These are phyloP conservation scores for Leccinellum rugosiceps DNA, from an alignment of 768 basidiomycete species.

Conservation along the genomic window DNA sequence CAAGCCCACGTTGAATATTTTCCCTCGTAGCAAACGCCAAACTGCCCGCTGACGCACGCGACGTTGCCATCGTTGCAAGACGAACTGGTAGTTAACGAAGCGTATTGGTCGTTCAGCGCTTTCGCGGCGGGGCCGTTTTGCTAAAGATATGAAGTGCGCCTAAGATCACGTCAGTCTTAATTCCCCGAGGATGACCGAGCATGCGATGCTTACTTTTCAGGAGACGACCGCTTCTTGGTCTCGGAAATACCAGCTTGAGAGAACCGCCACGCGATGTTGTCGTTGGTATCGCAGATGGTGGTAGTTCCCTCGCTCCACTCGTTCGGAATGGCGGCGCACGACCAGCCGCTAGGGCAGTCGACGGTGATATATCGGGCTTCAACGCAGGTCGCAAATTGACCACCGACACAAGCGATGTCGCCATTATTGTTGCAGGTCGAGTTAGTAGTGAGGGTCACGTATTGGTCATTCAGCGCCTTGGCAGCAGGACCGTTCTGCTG, in stretches of 20 bases:
- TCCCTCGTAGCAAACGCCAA: conserved; percentile 14
- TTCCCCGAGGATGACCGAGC: neutral
- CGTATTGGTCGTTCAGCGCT: conserved; percentile 24
- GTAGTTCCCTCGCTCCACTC: conserved; percentile 20
- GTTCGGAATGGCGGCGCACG: conserved; percentile 25
- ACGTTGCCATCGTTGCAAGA: conserved; percentile 15
- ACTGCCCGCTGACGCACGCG: conserved; percentile 21
- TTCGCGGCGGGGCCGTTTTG: conserved; percentile 25
- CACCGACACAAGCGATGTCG: conserved; percentile 16
- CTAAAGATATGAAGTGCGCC: conserved; percentile 19
- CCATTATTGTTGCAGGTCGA: conserved; percentile 18
- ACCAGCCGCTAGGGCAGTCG: conserved; percentile 13
- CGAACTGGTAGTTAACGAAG: conserved; percentile 11
- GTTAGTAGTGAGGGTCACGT: conserved; percentile 9
- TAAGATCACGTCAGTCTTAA: neutral
- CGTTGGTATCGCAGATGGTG: conserved; percentile 16
- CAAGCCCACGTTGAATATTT: conserved; percentile 14
- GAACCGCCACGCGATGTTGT: conserved; percentile 10
- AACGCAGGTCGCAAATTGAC: conserved; percentile 14
- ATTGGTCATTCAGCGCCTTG: conserved; percentile 22
- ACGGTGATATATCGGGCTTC: conserved; percentile 10
- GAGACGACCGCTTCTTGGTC: conserved; percentile 7
- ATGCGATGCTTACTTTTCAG: neutral
- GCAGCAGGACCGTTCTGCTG: conserved; percentile 27
- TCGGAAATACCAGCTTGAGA: conserved; percentile 13